Evolutionary conservation across 164 flowering plant species (phyloP), one percentile per base, ranked within the genome.

Genomic region (grape (Vitis vinifera)): DNA sequence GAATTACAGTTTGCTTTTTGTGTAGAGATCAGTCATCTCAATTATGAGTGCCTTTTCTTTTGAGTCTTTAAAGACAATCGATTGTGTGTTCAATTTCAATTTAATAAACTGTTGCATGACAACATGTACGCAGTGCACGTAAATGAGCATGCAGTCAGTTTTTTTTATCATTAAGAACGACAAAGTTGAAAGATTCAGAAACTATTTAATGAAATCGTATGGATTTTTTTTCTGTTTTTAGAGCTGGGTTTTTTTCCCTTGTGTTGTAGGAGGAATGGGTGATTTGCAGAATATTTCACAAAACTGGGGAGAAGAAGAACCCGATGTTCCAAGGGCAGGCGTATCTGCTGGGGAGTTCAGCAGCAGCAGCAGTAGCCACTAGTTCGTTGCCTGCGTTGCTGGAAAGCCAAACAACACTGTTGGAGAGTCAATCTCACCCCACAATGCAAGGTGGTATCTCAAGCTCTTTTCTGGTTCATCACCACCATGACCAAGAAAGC

Each of bases 251-350:
- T 37, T 37, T 23, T 23, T 2, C 27, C 27, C 27, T 23, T 23
- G 27, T 23, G 27, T 23, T 74, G 78, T 84, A 87, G 96, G 93
- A 90, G 53, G 96, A 90, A 71, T 88, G 96, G 92, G 93, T 90
- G 76, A 88, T 90, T 51, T 88, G 96, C 80, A 85, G 96, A 68
- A 88, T 90, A 74, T 72, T 82, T 71, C 84, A 88, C 81, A 88
- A 88, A 71, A 62, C 62, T 0, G 83, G 75, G 19, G 90, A 83
- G 63, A 83, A 84, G 78, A 90, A 77, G 64, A 82, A 52, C 62
- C 75, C 59, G 16, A 51, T 71, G 7, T n/a, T 75, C 12, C 83
- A 78, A 59, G 72, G 67, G 10, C 80, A 79, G 44, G 65, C 71
- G 67, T 72, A 73, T 50, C 51, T 62, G 15, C 16, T 76, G 47